These are phyloP conservation scores for Ophiocordyceps camponoti-floridani DNA, from an alignment of 2,329 filamentous ascomycete genomes.

Conservation along the genomic window DNA sequence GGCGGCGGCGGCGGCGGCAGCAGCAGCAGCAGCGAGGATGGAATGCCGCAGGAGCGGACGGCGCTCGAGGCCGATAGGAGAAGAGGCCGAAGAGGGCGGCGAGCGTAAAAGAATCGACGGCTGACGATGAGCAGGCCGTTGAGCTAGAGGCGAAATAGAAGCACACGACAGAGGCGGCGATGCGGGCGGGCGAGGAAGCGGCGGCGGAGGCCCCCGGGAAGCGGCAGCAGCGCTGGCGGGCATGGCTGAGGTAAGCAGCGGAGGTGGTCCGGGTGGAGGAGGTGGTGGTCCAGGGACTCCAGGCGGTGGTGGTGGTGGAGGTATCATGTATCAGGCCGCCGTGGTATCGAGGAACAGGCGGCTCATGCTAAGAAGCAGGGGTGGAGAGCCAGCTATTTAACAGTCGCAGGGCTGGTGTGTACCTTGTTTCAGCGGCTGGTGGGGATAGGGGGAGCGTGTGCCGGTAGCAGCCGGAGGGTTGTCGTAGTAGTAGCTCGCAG, in stretches of 20 bases:
- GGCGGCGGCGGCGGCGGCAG: constrained; percentile 4
- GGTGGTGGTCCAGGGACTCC: too few species aligned
- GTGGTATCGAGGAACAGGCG: background rate
- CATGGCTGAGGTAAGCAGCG: background rate
- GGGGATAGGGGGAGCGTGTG: too few species aligned
- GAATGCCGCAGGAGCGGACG: constrained; percentile 1
- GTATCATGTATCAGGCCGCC: too few species aligned
- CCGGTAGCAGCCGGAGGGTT: too few species aligned
- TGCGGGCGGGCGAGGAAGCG: background rate
- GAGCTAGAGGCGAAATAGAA: background rate
- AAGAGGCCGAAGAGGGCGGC: background rate
- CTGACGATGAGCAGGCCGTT: background rate
- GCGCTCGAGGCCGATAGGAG: background rate
- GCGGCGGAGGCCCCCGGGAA: background rate
- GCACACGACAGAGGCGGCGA: background rate
- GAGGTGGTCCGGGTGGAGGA: too few species aligned
- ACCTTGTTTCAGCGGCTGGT: too few species aligned
- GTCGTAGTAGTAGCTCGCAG: too few species aligned
- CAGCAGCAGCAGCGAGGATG: constrained; percentile 1
- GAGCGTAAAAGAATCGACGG: background rate
- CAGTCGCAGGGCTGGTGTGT: too few species aligned
- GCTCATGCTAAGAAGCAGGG: too few species aligned
- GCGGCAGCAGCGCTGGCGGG: background rate
- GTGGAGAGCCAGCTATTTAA: too few species aligned
- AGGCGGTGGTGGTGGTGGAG: too few species aligned